phyloP scores from a whole-genome alignment of 148 eudicot species.

The Vaccinium myrtillus region DNA sequence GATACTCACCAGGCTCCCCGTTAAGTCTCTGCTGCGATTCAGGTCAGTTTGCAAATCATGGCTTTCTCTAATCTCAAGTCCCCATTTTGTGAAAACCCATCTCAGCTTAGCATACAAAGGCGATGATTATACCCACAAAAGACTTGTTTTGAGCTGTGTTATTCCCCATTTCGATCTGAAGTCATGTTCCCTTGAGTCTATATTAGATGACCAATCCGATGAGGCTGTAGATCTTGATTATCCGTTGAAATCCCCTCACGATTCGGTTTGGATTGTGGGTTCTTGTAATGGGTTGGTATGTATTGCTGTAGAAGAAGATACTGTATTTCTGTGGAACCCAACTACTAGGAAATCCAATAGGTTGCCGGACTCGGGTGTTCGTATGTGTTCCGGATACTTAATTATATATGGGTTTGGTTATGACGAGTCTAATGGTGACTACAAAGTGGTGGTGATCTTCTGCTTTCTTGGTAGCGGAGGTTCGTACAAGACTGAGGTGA shows the following conservation, averaged over 20 bases:
- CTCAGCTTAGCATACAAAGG: constrained; percentile 15
- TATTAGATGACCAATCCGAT: constrained; percentile 13
- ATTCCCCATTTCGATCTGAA: constrained; percentile 23
- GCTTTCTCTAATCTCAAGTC: constrained; percentile 35
- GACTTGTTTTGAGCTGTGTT: constrained; percentile 24
- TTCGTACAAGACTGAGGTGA: constrained; percentile 31
- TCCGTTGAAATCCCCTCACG: constrained; percentile 25
- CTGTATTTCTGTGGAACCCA: constrained; percentile 45
- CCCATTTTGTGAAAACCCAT: constrained; percentile 41
- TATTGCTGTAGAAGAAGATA: constrained; percentile 31
- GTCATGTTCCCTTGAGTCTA: constrained; percentile 23
- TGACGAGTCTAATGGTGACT: constrained; percentile 39
- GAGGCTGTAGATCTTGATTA: constrained; percentile 25
- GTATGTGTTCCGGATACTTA: constrained; percentile 18
- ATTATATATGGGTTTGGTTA: constrained; percentile 51
- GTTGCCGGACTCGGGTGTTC: constrained; percentile 21
- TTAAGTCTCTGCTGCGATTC: constrained; percentile 25
- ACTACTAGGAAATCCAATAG: constrained; percentile 26
- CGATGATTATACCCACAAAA: constrained; percentile 11
- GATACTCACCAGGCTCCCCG: constrained; percentile 30
- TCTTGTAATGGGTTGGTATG: constrained; percentile 58
- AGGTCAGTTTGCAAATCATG: constrained; percentile 36
- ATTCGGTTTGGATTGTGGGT: constrained; percentile 37
- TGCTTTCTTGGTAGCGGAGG: constrained; percentile 15
- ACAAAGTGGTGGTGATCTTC: constrained; percentile 41